Percentiles rank a stretch among this genome's conserved stretches.
phyloP scores from a whole-genome alignment of 23 red algal species.

The Pyropia haitanensis region DNA sequence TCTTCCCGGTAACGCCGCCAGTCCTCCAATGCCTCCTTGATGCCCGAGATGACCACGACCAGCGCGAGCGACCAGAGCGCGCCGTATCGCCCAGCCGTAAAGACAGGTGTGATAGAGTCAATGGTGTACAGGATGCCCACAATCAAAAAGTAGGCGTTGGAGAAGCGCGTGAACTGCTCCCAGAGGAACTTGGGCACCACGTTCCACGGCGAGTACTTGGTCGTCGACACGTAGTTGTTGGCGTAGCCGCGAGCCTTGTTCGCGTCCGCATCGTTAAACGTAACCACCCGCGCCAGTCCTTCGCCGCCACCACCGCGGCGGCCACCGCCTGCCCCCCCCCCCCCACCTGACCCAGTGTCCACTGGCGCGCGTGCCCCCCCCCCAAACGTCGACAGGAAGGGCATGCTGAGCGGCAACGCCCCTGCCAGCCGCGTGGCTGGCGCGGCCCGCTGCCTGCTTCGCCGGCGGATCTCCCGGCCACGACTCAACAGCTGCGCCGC shows the following conservation, averaged over 20 bases:
- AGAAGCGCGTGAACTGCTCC: constrained; percentile 57
- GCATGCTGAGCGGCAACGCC: too few relatives aligned
- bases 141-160: constrained; percentile 81
- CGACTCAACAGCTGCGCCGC: too few relatives aligned
- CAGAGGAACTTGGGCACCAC: constrained; percentile 53
- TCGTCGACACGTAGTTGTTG: constrained; percentile 84
- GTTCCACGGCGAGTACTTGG: constrained; percentile 61
- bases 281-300: constrained; percentile 7
- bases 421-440: too few relatives aligned
- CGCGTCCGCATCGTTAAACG: constrained; percentile 18
- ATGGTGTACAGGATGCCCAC: constrained; percentile 67
- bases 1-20: constrained; percentile 65
- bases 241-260: constrained; percentile 11
- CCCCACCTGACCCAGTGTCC: too few relatives aligned
- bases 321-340: too few relatives aligned
- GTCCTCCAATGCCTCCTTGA: constrained; percentile 79
- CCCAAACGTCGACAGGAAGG: too few relatives aligned
- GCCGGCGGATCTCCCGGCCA: too few relatives aligned
- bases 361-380: too few relatives aligned
- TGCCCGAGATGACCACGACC: constrained; percentile 60
- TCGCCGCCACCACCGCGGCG: background rate
- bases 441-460: too few relatives aligned
- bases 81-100: constrained; percentile 63
- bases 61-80: constrained; percentile 47
- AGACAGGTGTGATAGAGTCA: constrained; percentile 39